These are phyloP conservation scores for Dimargaris cristalligena DNA, from an alignment of 192 early-diverging fungal species.

Conservation along the genomic window DNA sequence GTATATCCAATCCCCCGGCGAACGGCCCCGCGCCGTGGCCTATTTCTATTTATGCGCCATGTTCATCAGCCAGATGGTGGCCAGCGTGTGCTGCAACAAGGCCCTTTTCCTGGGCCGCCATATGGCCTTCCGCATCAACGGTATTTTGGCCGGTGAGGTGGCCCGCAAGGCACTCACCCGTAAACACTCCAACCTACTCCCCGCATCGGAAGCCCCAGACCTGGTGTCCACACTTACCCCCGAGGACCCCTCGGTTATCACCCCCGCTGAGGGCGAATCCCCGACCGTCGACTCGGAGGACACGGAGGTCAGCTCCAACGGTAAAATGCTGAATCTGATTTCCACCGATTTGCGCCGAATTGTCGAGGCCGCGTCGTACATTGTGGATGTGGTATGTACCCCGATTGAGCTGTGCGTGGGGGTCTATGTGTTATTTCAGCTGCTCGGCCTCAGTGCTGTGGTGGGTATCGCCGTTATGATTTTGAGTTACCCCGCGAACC, in stretches of 20 bases:
- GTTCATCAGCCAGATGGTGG: conserved; percentile 26
- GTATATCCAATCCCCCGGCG: conserved; percentile 31
- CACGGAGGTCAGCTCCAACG: conserved; percentile 27
- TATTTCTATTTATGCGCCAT: conserved; percentile 45
- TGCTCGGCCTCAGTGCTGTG: conserved; percentile 72
- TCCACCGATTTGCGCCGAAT: conserved; percentile 52
- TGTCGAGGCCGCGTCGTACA: conserved; percentile 29
- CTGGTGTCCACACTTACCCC: not conserved
- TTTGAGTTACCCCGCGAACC: conserved; percentile 40
- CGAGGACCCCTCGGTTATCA: not conserved
- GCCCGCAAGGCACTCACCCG: conserved; percentile 44
- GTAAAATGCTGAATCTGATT: conserved; percentile 59
- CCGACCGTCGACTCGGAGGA: conserved; percentile 18
- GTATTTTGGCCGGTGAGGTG: conserved; percentile 43
- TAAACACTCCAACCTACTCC: conserved; percentile 28
- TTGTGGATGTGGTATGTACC: conserved; percentile 42
- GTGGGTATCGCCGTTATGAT: conserved; percentile 54
- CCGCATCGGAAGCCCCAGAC: conserved; percentile 1
- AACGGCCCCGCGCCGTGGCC: conserved; percentile 15
- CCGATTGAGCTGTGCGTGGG: conserved; percentile 51
- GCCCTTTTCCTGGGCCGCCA: conserved; percentile 46
- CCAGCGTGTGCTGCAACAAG: conserved; percentile 27
- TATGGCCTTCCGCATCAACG: conserved; percentile 39
- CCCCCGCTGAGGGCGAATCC: conserved; percentile 10
- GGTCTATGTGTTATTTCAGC: conserved; percentile 46